Percentiles rank a stretch among this genome's conserved stretches.
Conservation (phyloP, 2,329 filamentous ascomycete species). For the Ramularia endophylla region DNA sequence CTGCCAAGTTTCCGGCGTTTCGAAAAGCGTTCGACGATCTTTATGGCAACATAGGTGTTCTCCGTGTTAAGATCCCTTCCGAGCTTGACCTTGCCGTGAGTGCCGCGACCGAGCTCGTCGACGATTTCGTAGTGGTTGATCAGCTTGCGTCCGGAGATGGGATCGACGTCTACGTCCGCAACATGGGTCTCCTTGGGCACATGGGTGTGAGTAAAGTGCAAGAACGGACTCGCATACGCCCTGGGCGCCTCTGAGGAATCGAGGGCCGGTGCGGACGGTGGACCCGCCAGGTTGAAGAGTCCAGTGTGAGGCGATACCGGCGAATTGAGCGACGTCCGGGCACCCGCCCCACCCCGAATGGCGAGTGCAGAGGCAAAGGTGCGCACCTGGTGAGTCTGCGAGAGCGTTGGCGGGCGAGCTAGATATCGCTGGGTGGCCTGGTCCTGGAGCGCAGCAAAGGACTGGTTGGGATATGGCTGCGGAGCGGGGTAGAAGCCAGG, state of each 20-base stretch:
- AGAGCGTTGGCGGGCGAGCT: background rate
- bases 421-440: slow-evolving; percentile 31
- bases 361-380: slow-evolving; percentile 37
- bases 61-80: slow-evolving; percentile 68
- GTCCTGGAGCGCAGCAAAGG: slow-evolving; percentile 43
- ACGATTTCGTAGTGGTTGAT: slow-evolving; percentile 99
- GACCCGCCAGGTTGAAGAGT: slow-evolving; percentile 36
- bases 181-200: slow-evolving; percentile 67
- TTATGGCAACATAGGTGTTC: slow-evolving; percentile 79
- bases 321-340: slow-evolving; percentile 41
- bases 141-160: slow-evolving; percentile 82
- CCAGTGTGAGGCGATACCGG: slow-evolving; percentile 40
- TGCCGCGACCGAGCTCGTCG: slow-evolving; percentile 89
- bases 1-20: slow-evolving; percentile 86
- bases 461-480: slow-evolving; percentile 42
- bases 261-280: slow-evolving; percentile 27
- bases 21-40: slow-evolving; percentile 94
- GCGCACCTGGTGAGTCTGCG: slow-evolving; percentile 38
- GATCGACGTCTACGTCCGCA: slow-evolving; percentile 83
- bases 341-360: slow-evolving; percentile 35
- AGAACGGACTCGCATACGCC: slow-evolving; percentile 45
- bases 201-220: slow-evolving; percentile 45
- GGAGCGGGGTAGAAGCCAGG: slow-evolving; percentile 28
- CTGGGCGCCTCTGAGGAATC: slow-evolving; percentile 31
- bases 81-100: slow-evolving; percentile 96